These are phyloP conservation scores for Penicillium desertorum DNA, from an alignment of 495 filamentous ascomycete species.

Conservation along the genomic window DNA sequence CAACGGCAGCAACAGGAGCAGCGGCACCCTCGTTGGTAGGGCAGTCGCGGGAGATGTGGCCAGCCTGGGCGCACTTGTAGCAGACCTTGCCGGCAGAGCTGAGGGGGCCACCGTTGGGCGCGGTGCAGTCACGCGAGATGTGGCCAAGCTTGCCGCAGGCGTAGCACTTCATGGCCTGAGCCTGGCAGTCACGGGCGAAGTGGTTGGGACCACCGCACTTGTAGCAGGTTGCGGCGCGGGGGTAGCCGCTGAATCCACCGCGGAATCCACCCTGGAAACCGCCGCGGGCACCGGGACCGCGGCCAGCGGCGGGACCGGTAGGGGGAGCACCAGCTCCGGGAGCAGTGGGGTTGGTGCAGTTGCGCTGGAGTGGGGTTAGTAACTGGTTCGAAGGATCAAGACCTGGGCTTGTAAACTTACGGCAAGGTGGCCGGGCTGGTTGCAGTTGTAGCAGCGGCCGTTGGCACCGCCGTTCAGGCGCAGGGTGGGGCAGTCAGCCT, in stretches of 20 bases:
- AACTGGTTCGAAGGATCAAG: background rate
- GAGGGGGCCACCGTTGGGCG: constrained; percentile 92
- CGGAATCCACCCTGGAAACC: constrained; percentile 65
- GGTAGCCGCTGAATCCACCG: constrained; percentile 64
- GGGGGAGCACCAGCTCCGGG: constrained; percentile 47
- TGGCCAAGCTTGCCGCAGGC: constrained; percentile 98
- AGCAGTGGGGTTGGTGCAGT: constrained; percentile 72
- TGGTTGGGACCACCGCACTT: constrained; percentile 99
- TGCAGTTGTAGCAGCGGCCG: constrained; percentile 95
- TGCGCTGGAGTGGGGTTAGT: constrained; percentile 55
- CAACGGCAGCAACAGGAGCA: constrained; percentile 16
- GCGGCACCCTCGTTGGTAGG: constrained; percentile 58
- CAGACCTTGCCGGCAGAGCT: constrained; percentile 97
- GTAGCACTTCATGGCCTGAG: constrained; percentile 99
- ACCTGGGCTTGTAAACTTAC: constrained; percentile 39
- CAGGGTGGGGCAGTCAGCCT: constrained; percentile 97
- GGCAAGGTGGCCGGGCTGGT: constrained; percentile 85
- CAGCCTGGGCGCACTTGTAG: constrained; percentile 93
- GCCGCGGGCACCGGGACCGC: constrained; percentile 52
- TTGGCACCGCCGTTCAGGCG: constrained; percentile 80
- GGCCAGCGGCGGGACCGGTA: constrained; percentile 63
- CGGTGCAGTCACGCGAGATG: constrained; percentile 96
- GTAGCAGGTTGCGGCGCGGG: constrained; percentile 93
- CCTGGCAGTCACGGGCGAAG: constrained; percentile 97
- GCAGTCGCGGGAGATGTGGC: constrained; percentile 96